phyloP scores from a whole-genome alignment of 805 yeast species.

The Myxozyma lipomycoides region DNA sequence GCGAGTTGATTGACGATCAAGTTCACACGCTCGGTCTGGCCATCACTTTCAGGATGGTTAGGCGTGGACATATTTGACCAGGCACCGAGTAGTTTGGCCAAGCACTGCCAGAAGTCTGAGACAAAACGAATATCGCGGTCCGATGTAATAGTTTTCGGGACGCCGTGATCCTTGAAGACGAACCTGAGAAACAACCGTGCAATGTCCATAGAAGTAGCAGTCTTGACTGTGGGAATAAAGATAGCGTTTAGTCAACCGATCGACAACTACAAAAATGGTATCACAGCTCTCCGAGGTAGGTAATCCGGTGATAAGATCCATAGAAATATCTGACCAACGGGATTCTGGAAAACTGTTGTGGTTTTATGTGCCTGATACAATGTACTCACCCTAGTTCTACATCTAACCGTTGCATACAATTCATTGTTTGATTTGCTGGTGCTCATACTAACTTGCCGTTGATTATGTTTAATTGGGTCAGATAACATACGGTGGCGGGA shows the following conservation, averaged over 20 bases:
- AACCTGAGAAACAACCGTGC: constrained; percentile 17
- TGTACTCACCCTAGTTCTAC: too few relatives aligned
- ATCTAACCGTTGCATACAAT: too few relatives aligned
- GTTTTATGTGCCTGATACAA: too few relatives aligned
- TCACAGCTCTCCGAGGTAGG: constrained; percentile 14
- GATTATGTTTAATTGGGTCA: too few relatives aligned
- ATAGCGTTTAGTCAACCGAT: constrained; percentile 27
- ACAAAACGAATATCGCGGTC: constrained; percentile 26
- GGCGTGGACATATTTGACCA: constrained; percentile 1
- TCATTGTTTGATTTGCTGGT: too few relatives aligned
- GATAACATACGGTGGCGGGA: too few relatives aligned
- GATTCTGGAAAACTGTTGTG: too few relatives aligned
- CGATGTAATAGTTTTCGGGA: constrained; percentile 15
- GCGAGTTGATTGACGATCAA: background rate
- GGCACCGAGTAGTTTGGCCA: constrained; percentile 9
- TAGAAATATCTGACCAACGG: constrained; percentile 12
- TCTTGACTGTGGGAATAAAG: constrained; percentile 23
- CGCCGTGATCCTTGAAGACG: constrained; percentile 26
- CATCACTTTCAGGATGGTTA: background rate
- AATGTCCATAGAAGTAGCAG: constrained; percentile 1
- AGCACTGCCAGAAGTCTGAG: constrained; percentile 21
- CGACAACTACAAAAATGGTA: constrained; percentile 26
- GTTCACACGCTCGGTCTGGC: background rate
- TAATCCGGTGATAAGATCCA: constrained; percentile 27
- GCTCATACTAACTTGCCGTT: too few relatives aligned